Evolutionary conservation across 2,329 filamentous ascomycete species (phyloP), one percentile per base, ranked within the genome.

Genomic region (Stagonosporopsis chrysanthemi): DNA sequence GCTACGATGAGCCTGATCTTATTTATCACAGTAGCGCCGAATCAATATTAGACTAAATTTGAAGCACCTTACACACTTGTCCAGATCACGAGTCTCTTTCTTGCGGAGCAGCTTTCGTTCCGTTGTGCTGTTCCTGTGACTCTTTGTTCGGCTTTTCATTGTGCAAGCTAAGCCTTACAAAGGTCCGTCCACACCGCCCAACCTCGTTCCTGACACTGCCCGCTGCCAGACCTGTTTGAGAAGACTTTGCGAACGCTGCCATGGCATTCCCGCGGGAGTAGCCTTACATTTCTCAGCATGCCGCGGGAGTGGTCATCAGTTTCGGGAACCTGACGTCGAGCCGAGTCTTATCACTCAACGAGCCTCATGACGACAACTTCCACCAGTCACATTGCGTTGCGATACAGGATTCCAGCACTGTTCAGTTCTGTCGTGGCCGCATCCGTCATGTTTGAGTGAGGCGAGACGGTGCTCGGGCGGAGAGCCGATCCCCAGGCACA

Each of bases 401-500:
- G 11, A 3, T n/a, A 12, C 48, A 48, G n/a, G 48, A 19, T 48
- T n/a, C 28, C 31, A 38, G 39, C 24, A 40, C 31, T 40, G 17
- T 31, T 33, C 11, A n/a, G n/a, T 33, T 29, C 44, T 40, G 40
- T 49, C 43, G 43, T 39, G 23, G 38, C 48, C 39, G 40, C 54
- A 48, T 19, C 31, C 38, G 54, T 57, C 31, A 28, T 44, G 42
- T 33, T 15, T 46, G 23, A 52, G 43, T 57, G 54, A 57, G 44
- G 48, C 43, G 48, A 57, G 19, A 40, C 43, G 39, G 43, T 40
- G 43, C 54, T 57, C 44, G 43, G 43, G 45, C 49, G 60, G 60
- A 60, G 60, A 62, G 41, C 60, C 60, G 60, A 54, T 43, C 56
- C 15, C 11, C 55, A 61, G 51, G 43, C 31, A 56, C 35, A 50